phyloP scores from a whole-genome alignment of 2,329 filamentous ascomycete species.

The Fusarium azukiicola region DNA sequence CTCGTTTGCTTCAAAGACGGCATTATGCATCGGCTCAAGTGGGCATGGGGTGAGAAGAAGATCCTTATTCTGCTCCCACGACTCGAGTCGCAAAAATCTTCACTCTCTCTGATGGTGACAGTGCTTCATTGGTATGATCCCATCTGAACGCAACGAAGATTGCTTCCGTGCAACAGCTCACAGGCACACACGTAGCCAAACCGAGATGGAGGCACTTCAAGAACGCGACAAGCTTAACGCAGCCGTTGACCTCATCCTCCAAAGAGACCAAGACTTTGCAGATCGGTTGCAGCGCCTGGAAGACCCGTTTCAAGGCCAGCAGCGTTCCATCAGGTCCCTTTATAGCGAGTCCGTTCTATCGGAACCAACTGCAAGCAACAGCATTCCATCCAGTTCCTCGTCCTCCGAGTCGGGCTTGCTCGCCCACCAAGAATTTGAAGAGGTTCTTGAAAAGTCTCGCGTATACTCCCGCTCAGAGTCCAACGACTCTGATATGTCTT shows the following conservation, averaged over 20 bases:
- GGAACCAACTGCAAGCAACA: not conserved
- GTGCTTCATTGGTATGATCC: not conserved
- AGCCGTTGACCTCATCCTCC: not conserved
- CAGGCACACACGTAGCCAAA: not conserved
- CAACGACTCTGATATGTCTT: not conserved
- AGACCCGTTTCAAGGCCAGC: not conserved
- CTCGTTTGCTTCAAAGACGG: conserved; percentile 5
- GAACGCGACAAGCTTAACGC: not conserved
- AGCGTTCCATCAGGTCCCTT: not conserved
- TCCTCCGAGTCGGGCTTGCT: not conserved
- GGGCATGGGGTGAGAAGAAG: not conserved
- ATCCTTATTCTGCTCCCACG: not conserved
- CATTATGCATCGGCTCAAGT: not conserved
- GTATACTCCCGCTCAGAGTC: not conserved
- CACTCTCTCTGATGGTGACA: not conserved
- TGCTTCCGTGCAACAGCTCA: not conserved
- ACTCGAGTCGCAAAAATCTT: conserved; percentile 4
- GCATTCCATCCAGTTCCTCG: not conserved
- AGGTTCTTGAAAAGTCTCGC: not conserved
- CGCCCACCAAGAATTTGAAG: not conserved
- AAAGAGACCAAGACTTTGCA: conserved; percentile 7
- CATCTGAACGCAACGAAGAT: not conserved
- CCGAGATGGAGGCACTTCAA: conserved; percentile 1
- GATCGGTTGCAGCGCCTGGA: not conserved
- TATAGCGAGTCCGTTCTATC: not conserved